These are phyloP conservation scores for Dactylellina haptotyla DNA, from an alignment of 2,329 filamentous ascomycete species.

Conservation along the genomic window DNA sequence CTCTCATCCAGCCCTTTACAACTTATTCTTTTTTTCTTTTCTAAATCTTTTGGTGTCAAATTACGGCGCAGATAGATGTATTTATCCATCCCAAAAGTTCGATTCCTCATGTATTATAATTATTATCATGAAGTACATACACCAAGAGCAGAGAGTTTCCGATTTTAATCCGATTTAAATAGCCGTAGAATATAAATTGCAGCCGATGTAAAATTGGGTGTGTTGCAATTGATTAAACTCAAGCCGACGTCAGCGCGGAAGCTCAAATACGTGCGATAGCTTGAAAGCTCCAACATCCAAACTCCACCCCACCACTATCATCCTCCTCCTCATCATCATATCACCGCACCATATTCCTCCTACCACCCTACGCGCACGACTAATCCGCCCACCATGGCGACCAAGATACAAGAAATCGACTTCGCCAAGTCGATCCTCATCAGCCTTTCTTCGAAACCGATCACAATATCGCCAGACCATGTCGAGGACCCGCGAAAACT, in stretches of 20 bases:
- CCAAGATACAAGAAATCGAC: conserved; percentile 84
- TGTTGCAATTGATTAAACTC: no score
- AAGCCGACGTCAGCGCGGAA: conserved; percentile 30
- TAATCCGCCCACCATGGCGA: conserved; percentile 67
- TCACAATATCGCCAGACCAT: conserved; percentile 88
- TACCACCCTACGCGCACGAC: not conserved
- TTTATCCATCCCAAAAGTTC: conserved; percentile 48
- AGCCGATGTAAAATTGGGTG: not conserved
- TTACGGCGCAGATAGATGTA: conserved; percentile 52
- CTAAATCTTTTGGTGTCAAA: conserved; percentile 30
- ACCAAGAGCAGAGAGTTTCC: conserved; percentile 10
- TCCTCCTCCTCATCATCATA: conserved; percentile 10
- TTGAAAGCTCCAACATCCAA: conserved; percentile 28
- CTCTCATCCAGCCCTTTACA: conserved; percentile 30
- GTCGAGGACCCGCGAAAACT: conserved; percentile 85
- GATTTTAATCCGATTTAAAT: not conserved
- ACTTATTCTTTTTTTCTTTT: conserved; percentile 9
- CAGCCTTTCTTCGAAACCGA: conserved; percentile 78
- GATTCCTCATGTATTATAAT: conserved; percentile 52
- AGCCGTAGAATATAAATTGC: not conserved
- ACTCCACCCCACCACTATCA: conserved; percentile 23
- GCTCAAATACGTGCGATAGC: not conserved
- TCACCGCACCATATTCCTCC: not conserved
- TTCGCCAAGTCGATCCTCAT: conserved; percentile 87
- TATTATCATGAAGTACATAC: conserved; percentile 46